Percentiles rank a stretch among this genome's conserved stretches.
Evolutionary conservation across 495 filamentous ascomycete genomes (phyloP).

Genomic region (Geoglossum glabrum): DNA sequence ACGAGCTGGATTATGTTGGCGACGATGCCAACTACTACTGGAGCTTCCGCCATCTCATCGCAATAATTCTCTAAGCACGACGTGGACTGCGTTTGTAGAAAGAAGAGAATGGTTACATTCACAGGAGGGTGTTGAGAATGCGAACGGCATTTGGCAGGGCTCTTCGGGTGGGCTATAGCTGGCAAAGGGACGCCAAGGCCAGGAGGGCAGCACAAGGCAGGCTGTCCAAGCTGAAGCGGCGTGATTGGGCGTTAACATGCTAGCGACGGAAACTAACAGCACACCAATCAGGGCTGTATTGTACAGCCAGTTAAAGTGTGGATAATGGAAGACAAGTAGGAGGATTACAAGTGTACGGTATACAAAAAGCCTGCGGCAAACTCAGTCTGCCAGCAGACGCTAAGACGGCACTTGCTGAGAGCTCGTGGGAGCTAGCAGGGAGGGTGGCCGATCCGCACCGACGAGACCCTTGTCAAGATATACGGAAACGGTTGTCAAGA

Average conservation of each 20-base stretch:
- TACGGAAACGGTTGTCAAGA: no score
- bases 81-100: neutral
- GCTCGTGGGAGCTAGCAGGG: neutral
- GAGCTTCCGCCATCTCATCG: conserved; percentile 6
- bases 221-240: neutral
- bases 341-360: neutral
- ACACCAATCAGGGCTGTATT: neutral
- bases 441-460: neutral
- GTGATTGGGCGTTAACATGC: no score
- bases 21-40: conserved; percentile 6
- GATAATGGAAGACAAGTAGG: neutral
- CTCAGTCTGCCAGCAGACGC: neutral
- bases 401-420: neutral
- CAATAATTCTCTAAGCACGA: neutral
- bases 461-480: neutral
- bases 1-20: conserved; percentile 2
- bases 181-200: conserved; percentile 1
- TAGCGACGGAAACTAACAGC: neutral
- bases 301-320: neutral
- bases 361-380: neutral
- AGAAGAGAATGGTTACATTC: neutral
- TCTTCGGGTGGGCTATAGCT: conserved; percentile 1
- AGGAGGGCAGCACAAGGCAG: neutral
- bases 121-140: neutral
- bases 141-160: neutral